Evolutionary conservation across 345 rosid genomes (phyloP), one percentile per base, ranked within the genome.

Genomic region (Lepidium aucheri): DNA sequence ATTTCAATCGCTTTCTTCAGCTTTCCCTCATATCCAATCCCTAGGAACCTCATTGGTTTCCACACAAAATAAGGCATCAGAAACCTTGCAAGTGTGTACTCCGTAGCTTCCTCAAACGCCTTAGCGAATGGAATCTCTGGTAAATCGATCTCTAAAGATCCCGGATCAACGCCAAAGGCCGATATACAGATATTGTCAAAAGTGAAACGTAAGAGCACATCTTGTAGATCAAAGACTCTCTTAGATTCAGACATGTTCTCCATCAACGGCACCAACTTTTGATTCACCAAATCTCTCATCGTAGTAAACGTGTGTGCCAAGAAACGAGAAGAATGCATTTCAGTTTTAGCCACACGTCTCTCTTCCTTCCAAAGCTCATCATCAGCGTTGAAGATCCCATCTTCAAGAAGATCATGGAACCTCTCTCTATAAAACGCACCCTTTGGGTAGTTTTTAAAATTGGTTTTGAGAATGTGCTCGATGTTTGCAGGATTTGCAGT

Each of bases 41-140:
- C 64, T 12, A 91, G 64, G 26, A 74, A 66, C 80, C 78, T 82
- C 88, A 91, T 60, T 3, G 96, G 74, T 69, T 86, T 88, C 94
- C 93, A 88, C 17, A 88, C 67, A 32, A 79, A 79, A 70, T 81
- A 80, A 1, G 95, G 97, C 28, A 74, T 33, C 73, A 86, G 36
- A 77, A 91, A 91, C 68, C 95, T 82, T 41, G 34, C 59, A 36
- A 88, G 47, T 57, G 83, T 74, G 17, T 83, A 53, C 63, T 88
- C 91, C 0, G 94, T 88, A 28, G 97, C 91, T 53, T 82, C 82
- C 75, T 91, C 94, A 42, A 88, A 91, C 12, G 97, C 91, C 72
- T 76, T 88, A 16, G 87, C 88, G 32, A 91, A 91, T 11, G 83
- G 88, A 67, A 85, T 80, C 40, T 84, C 76, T 1, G 88, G 89